phyloP scores from a whole-genome alignment of 2,329 filamentous ascomycete species.

The Raffaelea deltoideospora region DNA sequence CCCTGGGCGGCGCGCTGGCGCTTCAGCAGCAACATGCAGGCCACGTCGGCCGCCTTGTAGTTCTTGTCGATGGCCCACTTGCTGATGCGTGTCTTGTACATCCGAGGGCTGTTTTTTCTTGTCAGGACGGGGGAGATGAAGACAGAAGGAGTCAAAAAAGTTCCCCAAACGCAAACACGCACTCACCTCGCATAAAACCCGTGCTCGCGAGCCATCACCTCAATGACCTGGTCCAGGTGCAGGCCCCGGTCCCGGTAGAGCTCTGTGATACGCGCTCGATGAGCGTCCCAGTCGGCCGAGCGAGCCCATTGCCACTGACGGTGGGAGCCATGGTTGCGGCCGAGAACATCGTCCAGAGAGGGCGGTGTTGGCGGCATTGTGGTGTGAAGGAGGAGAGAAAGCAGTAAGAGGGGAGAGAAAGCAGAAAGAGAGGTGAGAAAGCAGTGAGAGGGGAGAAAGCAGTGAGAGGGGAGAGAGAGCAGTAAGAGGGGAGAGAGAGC shows the following conservation, averaged over 20 bases:
- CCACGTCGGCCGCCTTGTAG: conserved; percentile 15
- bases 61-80: conserved; percentile 19
- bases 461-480: neutral
- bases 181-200: conserved; percentile 13
- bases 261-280: conserved; percentile 13
- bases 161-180: neutral
- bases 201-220: conserved; percentile 13
- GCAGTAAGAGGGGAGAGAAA: neutral
- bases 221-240: conserved; percentile 14
- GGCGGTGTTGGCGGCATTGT: conserved; percentile 1
- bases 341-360: conserved; percentile 1
- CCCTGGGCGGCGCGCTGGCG: conserved; percentile 11
- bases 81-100: conserved; percentile 19
- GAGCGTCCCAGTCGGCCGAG: conserved; percentile 14
- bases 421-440: neutral
- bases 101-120: conserved; percentile 12
- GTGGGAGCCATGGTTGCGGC: neutral
- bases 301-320: conserved; percentile 6
- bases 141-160: neutral
- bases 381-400: neutral
- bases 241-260: conserved; percentile 14
- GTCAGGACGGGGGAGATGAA: neutral
- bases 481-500: neutral
- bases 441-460: neutral
- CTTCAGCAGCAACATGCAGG: conserved; percentile 12